Evolutionary conservation across 352 stramenopile genomes (phyloP).

Genomic region (Phytophthora capsici): DNA sequence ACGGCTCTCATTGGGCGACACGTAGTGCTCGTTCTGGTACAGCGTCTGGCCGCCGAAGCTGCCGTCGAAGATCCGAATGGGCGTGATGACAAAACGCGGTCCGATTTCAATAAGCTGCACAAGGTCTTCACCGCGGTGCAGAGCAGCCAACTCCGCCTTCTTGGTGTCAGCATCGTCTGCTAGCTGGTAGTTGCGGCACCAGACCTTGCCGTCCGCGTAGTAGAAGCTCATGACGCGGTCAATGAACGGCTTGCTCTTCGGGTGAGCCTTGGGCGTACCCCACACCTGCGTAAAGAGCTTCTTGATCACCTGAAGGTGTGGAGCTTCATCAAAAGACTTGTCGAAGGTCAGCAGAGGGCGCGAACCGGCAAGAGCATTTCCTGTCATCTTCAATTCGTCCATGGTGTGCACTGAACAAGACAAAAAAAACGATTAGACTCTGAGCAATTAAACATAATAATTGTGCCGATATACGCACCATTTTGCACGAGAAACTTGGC

Average conservation of each 20-base stretch:
- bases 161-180: slow-evolving; percentile 91
- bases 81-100: slow-evolving; percentile 98
- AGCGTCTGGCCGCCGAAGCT: slow-evolving; percentile 98
- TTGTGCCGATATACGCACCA: slow-evolving; percentile 36
- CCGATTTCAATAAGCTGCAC: slow-evolving; percentile 99
- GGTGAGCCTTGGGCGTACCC: slow-evolving; percentile 98
- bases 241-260: slow-evolving; percentile 99
- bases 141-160: slow-evolving; percentile 87
- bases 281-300: slow-evolving; percentile 95
- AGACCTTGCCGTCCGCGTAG: slow-evolving; percentile 95
- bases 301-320: slow-evolving; percentile 96
- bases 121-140: slow-evolving; percentile 87
- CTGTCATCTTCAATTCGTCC: slow-evolving; percentile 99
- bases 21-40: slow-evolving; percentile 98
- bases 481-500: slow-evolving; percentile 99
- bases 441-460: background rate
- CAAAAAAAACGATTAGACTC: background rate
- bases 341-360: slow-evolving; percentile 98
- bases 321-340: slow-evolving; percentile 88
- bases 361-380: slow-evolving; percentile 98
- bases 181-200: slow-evolving; percentile 98
- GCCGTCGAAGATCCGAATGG: slow-evolving; percentile 98
- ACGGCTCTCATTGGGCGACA: slow-evolving; percentile 95
- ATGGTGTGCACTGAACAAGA: slow-evolving; percentile 96
- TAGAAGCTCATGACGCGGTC: slow-evolving; percentile 99